Base-by-base conservation (phyloP, 148 eudicot species). In the Chenopodium formosanum region DNA sequence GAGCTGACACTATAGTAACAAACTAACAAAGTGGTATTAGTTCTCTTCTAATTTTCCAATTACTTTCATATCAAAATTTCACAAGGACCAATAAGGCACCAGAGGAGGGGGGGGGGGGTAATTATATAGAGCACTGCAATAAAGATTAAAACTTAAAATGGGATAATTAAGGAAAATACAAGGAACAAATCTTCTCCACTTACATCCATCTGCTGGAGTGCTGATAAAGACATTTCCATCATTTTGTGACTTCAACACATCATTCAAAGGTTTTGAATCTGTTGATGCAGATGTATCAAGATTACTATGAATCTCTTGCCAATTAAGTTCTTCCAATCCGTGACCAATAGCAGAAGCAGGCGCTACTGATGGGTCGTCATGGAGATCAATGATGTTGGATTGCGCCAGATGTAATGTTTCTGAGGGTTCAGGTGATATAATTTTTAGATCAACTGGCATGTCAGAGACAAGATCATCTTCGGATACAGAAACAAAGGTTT, bases 281-380 rank as follows among this genome's bases (percentile, higher is more conserved):
- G 84, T 25, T 74, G 81, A 37, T 67, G 70, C 34, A 77, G 82
- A 73, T 62, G 71, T 65, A 73, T 86, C 78, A 53, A 76, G 70
- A 12, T 78, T 86, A 31, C 50, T 82, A 75, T 89, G 87, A 83
- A 85, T 79, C 40, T 80, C 82, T 74, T 88, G 87, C 90, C 92
- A 86, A 66, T 86, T 85, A 76, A 92, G 89, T 76, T 89, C 95
- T 81, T 90, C 92, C 70, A 89, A 80, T 64, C 91, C 94, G 85
- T 89, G 91, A 74, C 89, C 88, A 44, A 84, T 76, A 65, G 84
- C 73, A 67, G 78, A 80, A 82, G 82, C 53, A 66, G 91, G 48
- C 78, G 84, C 69, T 58, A 69, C 78, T 44, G 78, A 63, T 23
- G 81, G 80, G 79, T 53, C 74, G 22, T 53, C 82, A 50, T 72